Evolutionary conservation across 257 asterid species (phyloP).

Genomic region (Fraxinus americana): DNA sequence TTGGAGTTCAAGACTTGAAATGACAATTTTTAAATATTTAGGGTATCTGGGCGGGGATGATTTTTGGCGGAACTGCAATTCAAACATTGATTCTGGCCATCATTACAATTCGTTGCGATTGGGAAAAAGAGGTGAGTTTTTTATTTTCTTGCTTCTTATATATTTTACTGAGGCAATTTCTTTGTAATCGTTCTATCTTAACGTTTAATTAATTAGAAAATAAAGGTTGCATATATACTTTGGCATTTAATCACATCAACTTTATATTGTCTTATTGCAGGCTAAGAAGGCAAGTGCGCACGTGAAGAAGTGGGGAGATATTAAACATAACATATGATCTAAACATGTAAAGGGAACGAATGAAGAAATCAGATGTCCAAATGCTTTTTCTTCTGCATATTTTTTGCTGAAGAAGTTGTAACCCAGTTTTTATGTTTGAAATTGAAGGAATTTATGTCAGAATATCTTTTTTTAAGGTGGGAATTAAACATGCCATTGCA

Average conservation of each 20-base stretch:
- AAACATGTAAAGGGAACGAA: background rate
- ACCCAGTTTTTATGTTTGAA: no score
- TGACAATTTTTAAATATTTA: background rate
- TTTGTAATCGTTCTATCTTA: background rate
- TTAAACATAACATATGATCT: conserved; percentile 3
- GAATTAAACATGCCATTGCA: no score
- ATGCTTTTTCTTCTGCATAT: background rate
- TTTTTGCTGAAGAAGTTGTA: background rate
- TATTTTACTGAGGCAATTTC: background rate
- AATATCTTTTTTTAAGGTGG: no score
- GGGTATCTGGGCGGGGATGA: conserved; percentile 63
- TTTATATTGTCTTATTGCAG: conserved; percentile 21
- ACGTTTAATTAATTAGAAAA: background rate
- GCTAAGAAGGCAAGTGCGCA: conserved; percentile 41
- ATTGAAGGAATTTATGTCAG: no score
- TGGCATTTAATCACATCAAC: background rate
- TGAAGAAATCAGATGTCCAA: background rate
- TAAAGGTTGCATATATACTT: background rate
- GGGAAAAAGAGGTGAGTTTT: conserved; percentile 50
- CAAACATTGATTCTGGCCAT: conserved; percentile 42
- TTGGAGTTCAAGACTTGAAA: background rate
- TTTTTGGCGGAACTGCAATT: conserved; percentile 56
- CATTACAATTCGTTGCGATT: conserved; percentile 40
- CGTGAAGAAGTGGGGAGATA: conserved; percentile 35
- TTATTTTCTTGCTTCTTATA: background rate